Evolutionary conservation across 257 asterid genomes (phyloP).

Genomic region (Leonotis leonurus): DNA sequence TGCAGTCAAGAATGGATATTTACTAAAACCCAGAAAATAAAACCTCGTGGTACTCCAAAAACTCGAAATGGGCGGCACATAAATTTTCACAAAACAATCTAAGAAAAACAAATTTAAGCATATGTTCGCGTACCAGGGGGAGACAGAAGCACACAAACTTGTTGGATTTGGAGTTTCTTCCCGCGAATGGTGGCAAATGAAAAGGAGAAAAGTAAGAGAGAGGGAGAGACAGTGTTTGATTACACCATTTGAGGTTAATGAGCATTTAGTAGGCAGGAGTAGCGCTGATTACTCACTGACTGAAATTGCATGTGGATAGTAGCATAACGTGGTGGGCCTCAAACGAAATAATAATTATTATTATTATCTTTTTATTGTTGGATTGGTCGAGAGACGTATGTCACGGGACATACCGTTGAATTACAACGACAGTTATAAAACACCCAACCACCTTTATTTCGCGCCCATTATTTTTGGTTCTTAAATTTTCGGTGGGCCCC

Average conservation of each 20-base stretch:
- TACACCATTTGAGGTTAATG: constrained; percentile 34
- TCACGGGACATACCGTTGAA: constrained; percentile 69
- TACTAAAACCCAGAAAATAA: neutral
- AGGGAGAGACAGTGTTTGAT: constrained; percentile 10
- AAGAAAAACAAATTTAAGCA: constrained; percentile 14
- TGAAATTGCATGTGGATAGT: constrained; percentile 31
- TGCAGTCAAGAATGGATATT: neutral
- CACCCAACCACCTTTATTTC: constrained; percentile 31
- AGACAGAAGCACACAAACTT: constrained; percentile 2
- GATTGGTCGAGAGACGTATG: constrained; percentile 35
- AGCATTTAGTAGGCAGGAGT: constrained; percentile 29
- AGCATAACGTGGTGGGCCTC: constrained; percentile 32
- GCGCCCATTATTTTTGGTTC: constrained; percentile 19
- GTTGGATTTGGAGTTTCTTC: constrained; percentile 20
- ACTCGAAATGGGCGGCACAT: neutral
- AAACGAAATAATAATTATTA: neutral
- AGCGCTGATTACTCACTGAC: constrained; percentile 30
- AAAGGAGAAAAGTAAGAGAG: constrained; percentile 1
- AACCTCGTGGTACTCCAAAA: constrained; percentile 1
- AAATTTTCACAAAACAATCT: neutral
- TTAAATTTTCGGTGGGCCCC: neutral
- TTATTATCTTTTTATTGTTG: neutral
- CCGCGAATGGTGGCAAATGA: constrained; percentile 37
- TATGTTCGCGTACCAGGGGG: neutral
- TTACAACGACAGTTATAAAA: constrained; percentile 32